A percentile compares a stretch with the other conserved stretches of the same genome.
Evolutionary conservation across 495 filamentous ascomycete species (phyloP).

Genomic region (Trypethelium eluteriae): DNA sequence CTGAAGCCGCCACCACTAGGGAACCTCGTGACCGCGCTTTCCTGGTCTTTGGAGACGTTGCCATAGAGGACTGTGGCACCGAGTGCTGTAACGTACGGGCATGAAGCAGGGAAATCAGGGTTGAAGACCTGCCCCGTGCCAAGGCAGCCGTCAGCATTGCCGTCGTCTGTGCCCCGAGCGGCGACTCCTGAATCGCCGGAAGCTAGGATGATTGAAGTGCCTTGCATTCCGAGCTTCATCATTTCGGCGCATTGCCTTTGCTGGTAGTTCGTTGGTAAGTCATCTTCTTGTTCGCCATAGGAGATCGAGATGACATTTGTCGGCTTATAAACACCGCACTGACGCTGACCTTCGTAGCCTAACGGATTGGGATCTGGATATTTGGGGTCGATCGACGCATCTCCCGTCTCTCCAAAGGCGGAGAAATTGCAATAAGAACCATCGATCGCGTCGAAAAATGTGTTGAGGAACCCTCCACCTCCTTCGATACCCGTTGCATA

Average conservation of each 20-base stretch:
- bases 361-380: conserved; percentile 40
- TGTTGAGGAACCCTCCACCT: conserved; percentile 34
- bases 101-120: conserved; percentile 46
- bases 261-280: conserved; percentile 45
- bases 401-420: conserved; percentile 33
- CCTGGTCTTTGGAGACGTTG: conserved; percentile 16
- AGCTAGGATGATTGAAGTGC: conserved; percentile 52
- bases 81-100: conserved; percentile 46
- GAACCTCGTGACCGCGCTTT: conserved; percentile 21
- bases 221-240: conserved; percentile 59
- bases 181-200: conserved; percentile 55
- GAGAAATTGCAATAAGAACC: conserved; percentile 37
- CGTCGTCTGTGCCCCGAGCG: conserved; percentile 4
- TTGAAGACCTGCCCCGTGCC: conserved; percentile 38
- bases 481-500: conserved; percentile 18
- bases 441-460: conserved; percentile 42
- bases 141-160: conserved; percentile 16
- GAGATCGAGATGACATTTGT: conserved; percentile 56
- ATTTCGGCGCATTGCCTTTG: conserved; percentile 55
- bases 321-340: conserved; percentile 46
- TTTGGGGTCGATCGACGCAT: conserved; percentile 31
- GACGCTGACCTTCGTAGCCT: conserved; percentile 36
- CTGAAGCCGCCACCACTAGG: conserved; percentile 20
- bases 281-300: conserved; percentile 48
- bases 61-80: conserved; percentile 38